These are phyloP conservation scores for Leccinum ochraceum DNA, from an alignment of 768 basidiomycete species.

Conservation along the genomic window DNA sequence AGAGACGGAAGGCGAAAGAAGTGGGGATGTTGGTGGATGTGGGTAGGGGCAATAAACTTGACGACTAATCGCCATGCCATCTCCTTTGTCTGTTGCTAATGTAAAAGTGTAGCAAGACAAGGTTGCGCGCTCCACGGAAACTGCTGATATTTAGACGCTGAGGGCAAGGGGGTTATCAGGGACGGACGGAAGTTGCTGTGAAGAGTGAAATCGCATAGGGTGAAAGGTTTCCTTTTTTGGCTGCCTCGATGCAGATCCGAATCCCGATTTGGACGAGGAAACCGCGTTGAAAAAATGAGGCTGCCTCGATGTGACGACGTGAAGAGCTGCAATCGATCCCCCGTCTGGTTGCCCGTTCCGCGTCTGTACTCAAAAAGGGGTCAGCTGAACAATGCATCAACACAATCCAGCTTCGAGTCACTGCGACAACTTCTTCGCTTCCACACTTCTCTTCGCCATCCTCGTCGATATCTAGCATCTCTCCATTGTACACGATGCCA, in stretches of 20 bases:
- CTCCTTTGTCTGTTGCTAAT: conserved; percentile 13
- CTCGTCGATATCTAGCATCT: neutral
- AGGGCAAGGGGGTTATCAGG: neutral
- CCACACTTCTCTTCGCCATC: conserved; percentile 1
- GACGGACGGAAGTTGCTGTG: neutral
- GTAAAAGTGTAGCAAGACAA: neutral
- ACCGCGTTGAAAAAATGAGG: conserved; percentile 35
- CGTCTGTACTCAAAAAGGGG: conserved; percentile 35
- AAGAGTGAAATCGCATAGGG: neutral
- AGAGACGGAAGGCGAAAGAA: conserved; percentile 55
- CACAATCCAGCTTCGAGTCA: conserved; percentile 1
- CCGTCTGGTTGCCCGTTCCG: conserved; percentile 20
- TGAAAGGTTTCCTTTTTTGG: conserved; percentile 18
- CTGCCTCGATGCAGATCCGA: conserved; percentile 30
- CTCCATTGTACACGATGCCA: conserved; percentile 28
- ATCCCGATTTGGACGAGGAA: conserved; percentile 27
- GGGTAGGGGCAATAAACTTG: neutral
- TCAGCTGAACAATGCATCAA: conserved; percentile 7
- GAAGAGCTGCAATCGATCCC: conserved; percentile 29
- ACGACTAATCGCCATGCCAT: conserved; percentile 6
- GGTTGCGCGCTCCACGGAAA: neutral
- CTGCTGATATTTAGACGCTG: neutral
- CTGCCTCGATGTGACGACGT: conserved; percentile 42
- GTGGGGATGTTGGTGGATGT: neutral
- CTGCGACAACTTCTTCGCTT: neutral